Percentiles rank a stretch among this genome's conserved stretches.
Evolutionary conservation across 352 stramenopile genomes (phyloP).

Genomic region (Globisporangium rhizosaccharum): DNA sequence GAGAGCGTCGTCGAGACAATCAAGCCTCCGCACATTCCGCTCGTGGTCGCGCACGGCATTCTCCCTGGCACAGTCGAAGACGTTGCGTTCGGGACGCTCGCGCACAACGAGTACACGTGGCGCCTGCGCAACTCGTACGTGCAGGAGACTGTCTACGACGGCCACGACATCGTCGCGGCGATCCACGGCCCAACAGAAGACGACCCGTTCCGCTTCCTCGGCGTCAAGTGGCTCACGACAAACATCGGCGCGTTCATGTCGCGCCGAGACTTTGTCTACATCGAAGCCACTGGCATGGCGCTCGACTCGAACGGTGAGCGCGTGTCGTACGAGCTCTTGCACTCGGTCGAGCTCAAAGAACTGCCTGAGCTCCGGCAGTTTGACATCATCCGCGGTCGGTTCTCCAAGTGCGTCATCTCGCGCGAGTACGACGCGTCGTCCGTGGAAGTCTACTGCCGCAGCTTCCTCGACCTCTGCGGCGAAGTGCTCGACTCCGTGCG

Average conservation of each 20-base stretch:
- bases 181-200: slow-evolving; percentile 33
- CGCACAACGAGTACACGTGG: slow-evolving; percentile 30
- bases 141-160: slow-evolving; percentile 24
- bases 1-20: slow-evolving; percentile 33
- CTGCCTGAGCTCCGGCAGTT: slow-evolving; percentile 14
- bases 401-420: slow-evolving; percentile 52
- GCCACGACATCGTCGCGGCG: slow-evolving; percentile 29
- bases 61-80: slow-evolving; percentile 41
- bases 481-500: slow-evolving; percentile 26
- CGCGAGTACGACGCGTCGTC: slow-evolving; percentile 26
- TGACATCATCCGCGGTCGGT: slow-evolving; percentile 35
- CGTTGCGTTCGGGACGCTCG: slow-evolving; percentile 35
- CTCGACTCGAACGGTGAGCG: slow-evolving; percentile 15
- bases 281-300: slow-evolving; percentile 14
- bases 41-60: slow-evolving; percentile 27
- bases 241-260: slow-evolving; percentile 30
- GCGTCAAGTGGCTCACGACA: slow-evolving; percentile 38
- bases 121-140: slow-evolving; percentile 35
- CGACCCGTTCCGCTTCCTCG: slow-evolving; percentile 47
- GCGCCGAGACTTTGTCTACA: slow-evolving; percentile 29
- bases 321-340: slow-evolving; percentile 12
- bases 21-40: slow-evolving; percentile 28
- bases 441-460: slow-evolving; percentile 45
- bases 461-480: slow-evolving; percentile 34
- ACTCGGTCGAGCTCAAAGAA: slow-evolving; percentile 11